phyloP scores from a whole-genome alignment of 2,329 filamentous ascomycete genomes.

The Trichophyton rubrum region DNA sequence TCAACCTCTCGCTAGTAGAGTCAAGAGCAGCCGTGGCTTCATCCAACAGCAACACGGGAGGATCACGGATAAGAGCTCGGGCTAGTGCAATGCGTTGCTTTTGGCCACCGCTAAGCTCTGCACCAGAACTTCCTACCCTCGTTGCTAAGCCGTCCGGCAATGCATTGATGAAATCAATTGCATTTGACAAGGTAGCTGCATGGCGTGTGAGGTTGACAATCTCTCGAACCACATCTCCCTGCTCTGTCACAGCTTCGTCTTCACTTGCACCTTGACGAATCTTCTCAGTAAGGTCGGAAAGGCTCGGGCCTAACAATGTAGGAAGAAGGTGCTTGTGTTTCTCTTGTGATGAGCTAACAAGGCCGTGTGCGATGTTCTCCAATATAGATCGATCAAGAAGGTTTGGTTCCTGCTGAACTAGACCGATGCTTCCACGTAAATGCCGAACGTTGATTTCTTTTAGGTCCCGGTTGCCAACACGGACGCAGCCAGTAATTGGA shows the following conservation, averaged over 20 bases:
- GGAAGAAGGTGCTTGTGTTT: slow-evolving; percentile 18
- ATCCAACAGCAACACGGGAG: slow-evolving; percentile 52
- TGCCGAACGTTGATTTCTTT: slow-evolving; percentile 24
- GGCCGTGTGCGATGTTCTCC: slow-evolving; percentile 42
- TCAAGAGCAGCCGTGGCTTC: slow-evolving; percentile 29
- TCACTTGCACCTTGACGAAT: slow-evolving; percentile 18
- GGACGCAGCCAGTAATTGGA: slow-evolving; percentile 21
- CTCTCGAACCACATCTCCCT: slow-evolving; percentile 18
- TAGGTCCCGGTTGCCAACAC: slow-evolving; percentile 22
- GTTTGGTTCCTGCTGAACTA: slow-evolving; percentile 42
- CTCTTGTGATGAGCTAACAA: slow-evolving; percentile 27
- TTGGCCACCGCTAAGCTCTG: slow-evolving; percentile 51
- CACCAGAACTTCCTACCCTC: slow-evolving; percentile 25
- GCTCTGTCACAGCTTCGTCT: slow-evolving; percentile 16
- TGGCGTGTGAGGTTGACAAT: slow-evolving; percentile 20
- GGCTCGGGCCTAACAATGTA: slow-evolving; percentile 18
- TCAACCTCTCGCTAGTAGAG: slow-evolving; percentile 25
- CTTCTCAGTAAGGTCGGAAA: slow-evolving; percentile 18
- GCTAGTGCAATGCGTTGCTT: slow-evolving; percentile 86
- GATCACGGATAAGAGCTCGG: slow-evolving; percentile 69
- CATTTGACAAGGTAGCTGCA: slow-evolving; percentile 21
- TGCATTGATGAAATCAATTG: slow-evolving; percentile 19
- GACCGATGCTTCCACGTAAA: slow-evolving; percentile 25
- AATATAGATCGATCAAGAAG: slow-evolving; percentile 41
- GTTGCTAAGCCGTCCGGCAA: slow-evolving; percentile 19